Evolutionary conservation across 371 early-diverging fungal genomes (phyloP).

Genomic region (Sporodiniella umbellata): DNA sequence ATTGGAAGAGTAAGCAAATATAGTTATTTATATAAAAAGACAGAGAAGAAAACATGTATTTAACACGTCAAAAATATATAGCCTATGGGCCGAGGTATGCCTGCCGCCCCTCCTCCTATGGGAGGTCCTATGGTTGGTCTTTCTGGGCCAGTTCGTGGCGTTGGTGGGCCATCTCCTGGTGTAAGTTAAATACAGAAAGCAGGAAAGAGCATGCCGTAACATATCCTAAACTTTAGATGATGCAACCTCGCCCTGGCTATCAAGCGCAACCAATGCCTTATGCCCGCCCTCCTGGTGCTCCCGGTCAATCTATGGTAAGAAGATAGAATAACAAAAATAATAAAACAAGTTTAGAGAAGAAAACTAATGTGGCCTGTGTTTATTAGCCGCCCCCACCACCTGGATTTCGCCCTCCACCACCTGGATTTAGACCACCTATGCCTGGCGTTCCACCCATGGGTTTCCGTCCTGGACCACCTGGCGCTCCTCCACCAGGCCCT

Average conservation of each 20-base stretch:
- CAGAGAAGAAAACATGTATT: too few relatives aligned
- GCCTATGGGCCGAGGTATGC: constrained; percentile 91
- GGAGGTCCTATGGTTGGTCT: constrained; percentile 62
- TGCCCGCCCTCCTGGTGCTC: constrained; percentile 52
- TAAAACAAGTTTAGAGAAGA: too few relatives aligned
- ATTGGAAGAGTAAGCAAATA: constrained; percentile 59
- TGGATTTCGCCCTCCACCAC: constrained; percentile 65
- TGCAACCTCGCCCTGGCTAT: constrained; percentile 63
- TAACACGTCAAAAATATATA: too few relatives aligned
- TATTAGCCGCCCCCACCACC: constrained; percentile 55
- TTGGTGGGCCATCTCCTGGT: constrained; percentile 88
- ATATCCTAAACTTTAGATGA: too few relatives aligned
- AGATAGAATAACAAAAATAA: too few relatives aligned
- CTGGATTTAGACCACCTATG: constrained; percentile 36
- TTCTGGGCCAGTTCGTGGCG: constrained; percentile 87
- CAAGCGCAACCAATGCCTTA: constrained; percentile 73
- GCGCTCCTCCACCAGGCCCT: constrained; percentile 39
- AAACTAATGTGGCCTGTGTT: neutral
- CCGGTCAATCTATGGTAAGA: constrained; percentile 29
- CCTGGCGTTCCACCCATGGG: constrained; percentile 50
- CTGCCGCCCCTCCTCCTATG: constrained; percentile 70
- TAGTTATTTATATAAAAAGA: too few relatives aligned
- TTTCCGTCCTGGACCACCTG: constrained; percentile 53
- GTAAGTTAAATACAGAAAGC: constrained; percentile 30
- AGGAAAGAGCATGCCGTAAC: constrained; percentile 4